Evolutionary conservation across 75 land plant genomes (phyloP).

Genomic region (Ceratopteris richardii): DNA sequence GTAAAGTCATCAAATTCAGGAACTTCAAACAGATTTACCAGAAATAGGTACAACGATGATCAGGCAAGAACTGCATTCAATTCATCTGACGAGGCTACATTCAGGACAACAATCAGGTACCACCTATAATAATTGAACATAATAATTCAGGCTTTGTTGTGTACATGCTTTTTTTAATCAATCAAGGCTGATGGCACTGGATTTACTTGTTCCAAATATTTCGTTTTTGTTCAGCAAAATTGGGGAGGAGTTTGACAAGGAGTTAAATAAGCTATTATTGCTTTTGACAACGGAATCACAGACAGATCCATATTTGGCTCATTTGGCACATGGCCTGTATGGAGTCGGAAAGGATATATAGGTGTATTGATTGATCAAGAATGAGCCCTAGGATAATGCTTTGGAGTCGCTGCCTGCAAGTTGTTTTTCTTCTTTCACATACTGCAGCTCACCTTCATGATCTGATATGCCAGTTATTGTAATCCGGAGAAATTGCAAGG

Average conservation of each 20-base stretch:
- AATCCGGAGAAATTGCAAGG: too few relatives aligned
- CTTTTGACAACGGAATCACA: slow-evolving; percentile 70
- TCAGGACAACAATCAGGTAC: slow-evolving; percentile 60
- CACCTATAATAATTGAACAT: slow-evolving; percentile 19
- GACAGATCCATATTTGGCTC: slow-evolving; percentile 84
- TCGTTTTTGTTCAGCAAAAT: slow-evolving; percentile 53
- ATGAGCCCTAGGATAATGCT: too few relatives aligned
- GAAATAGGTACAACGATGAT: slow-evolving; percentile 11
- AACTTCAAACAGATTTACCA: slow-evolving; percentile 23
- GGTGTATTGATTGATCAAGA: neutral
- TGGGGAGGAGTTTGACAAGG: slow-evolving; percentile 72
- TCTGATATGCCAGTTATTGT: too few relatives aligned
- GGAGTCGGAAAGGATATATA: slow-evolving; percentile 33
- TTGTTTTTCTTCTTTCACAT: too few relatives aligned
- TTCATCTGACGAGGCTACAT: slow-evolving; percentile 31
- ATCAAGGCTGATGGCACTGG: too few relatives aligned
- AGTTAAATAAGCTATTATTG: slow-evolving; percentile 65
- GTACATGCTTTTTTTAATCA: too few relatives aligned
- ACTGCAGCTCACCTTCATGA: too few relatives aligned
- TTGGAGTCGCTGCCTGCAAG: too few relatives aligned
- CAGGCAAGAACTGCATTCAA: slow-evolving; percentile 17
- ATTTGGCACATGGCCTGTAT: slow-evolving; percentile 84
- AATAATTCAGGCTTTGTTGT: neutral
- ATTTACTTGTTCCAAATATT: neutral
- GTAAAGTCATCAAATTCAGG: neutral